Evolutionary conservation across 1,284 basidiomycete genomes (phyloP).

Genomic region (Heterobasidion occidentale): DNA sequence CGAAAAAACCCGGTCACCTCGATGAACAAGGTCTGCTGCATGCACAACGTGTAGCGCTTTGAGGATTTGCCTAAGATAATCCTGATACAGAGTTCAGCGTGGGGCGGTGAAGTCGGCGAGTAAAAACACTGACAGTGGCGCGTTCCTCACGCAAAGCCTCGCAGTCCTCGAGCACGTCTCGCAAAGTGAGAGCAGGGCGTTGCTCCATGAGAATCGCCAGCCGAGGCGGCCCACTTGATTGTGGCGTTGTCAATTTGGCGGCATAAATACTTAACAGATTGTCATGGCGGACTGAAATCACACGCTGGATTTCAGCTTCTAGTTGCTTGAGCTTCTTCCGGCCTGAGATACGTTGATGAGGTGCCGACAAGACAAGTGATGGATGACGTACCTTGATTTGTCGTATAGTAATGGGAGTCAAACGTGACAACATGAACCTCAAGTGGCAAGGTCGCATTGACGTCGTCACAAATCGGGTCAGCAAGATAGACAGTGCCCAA

Average conservation of each 20-base stretch:
- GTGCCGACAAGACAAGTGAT: not conserved
- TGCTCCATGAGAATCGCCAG: conserved; percentile 61
- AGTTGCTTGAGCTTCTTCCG: conserved; percentile 62
- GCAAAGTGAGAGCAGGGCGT: conserved; percentile 50
- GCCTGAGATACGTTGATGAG: not conserved
- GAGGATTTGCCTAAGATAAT: conserved; percentile 64
- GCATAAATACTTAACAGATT: conserved; percentile 58
- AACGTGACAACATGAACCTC: conserved; percentile 63
- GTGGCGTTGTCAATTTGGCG: conserved; percentile 49
- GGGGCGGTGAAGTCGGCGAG: not conserved
- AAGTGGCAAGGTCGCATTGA: conserved; percentile 44
- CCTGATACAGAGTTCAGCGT: conserved; percentile 27
- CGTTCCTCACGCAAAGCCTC: conserved; percentile 58
- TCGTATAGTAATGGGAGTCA: conserved; percentile 56
- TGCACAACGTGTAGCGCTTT: conserved; percentile 61
- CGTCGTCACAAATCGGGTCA: conserved; percentile 62
- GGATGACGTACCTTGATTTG: conserved; percentile 37
- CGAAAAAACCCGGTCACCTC: conserved; percentile 14
- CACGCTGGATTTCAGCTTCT: conserved; percentile 54
- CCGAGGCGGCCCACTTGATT: conserved; percentile 38
- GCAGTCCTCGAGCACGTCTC: conserved; percentile 63
- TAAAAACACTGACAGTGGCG: conserved; percentile 38
- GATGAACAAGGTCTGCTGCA: conserved; percentile 53
- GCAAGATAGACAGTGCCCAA: conserved; percentile 62
- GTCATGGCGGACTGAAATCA: conserved; percentile 47